A percentile compares a stretch with the other conserved stretches of the same genome.
phyloP scores from a whole-genome alignment of 192 early-diverging fungal genomes.

The Rhizophagus sp. region DNA sequence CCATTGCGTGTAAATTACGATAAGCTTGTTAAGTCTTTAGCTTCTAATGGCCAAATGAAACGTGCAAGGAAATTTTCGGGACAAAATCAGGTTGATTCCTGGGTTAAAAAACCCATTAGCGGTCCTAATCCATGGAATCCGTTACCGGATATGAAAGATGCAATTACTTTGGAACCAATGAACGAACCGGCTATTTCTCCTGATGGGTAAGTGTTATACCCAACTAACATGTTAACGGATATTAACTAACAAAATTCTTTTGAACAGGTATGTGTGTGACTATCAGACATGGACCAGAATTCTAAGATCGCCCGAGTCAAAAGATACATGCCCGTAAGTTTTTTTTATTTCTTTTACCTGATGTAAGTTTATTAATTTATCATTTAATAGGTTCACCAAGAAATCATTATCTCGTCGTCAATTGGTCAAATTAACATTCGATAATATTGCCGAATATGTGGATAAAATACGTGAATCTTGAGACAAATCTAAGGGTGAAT shows the following conservation, averaged over 20 bases:
- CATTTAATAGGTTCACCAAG: not conserved
- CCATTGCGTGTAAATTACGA: not conserved
- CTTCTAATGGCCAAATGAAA: constrained; percentile 10
- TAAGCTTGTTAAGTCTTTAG: not conserved
- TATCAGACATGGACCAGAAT: constrained; percentile 3
- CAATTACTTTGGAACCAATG: not conserved
- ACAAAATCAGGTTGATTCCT: not conserved
- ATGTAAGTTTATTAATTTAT: not conserved
- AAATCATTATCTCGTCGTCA: constrained; percentile 4
- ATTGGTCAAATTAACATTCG: constrained; percentile 2
- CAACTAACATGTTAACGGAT: not conserved
- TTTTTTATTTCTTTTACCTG: not conserved
- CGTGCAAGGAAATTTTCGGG: constrained; percentile 7
- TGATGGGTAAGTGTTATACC: not conserved
- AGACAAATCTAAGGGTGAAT: not conserved
- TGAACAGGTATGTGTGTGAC: not conserved
- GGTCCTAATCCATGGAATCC: constrained; percentile 7
- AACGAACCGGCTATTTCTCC: constrained; percentile 4
- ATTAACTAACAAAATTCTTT: not conserved
- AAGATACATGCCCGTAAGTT: constrained; percentile 15
- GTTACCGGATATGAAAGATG: constrained; percentile 3
- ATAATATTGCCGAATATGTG: constrained; percentile 2
- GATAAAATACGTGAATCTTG: not conserved
- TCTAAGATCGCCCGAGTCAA: not conserved
- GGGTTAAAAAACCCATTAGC: not conserved